Conservation (phyloP, 495 filamentous ascomycete genomes). For the Xylaria grammica region DNA sequence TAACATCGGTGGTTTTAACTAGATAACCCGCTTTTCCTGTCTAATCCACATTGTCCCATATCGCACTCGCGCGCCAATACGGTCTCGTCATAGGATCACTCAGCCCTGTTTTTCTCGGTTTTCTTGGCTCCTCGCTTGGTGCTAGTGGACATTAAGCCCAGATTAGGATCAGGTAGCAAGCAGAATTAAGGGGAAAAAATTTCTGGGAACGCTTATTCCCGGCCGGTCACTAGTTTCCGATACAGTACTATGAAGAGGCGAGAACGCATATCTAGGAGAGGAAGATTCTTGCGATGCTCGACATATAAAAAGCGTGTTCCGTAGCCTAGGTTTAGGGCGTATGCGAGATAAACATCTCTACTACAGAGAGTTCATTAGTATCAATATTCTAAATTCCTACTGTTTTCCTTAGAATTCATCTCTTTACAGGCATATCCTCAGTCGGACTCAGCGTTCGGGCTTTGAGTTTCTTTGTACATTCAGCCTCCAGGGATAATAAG, state of each 20-base stretch:
- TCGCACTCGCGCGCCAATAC: constrained; percentile 7
- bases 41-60: constrained; percentile 3
- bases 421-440: neutral
- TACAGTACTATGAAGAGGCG: neutral
- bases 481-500: constrained; percentile 9
- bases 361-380: no score
- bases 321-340: neutral
- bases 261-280: no score
- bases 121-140: constrained; percentile 1
- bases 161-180: neutral
- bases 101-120: neutral
- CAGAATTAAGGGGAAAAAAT: neutral
- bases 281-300: no score
- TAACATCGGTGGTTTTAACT: neutral
- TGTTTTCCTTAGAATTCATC: neutral
- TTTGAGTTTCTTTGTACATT: constrained; percentile 3
- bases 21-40: constrained; percentile 7
- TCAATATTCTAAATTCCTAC: neutral
- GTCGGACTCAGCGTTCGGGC: neutral
- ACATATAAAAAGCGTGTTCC: neutral
- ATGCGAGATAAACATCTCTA: no score
- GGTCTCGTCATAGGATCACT: constrained; percentile 8
- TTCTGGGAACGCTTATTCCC: constrained; percentile 8
- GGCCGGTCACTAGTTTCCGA: constrained; percentile 1
- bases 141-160: constrained; percentile 10